Conservation (phyloP, 2,329 filamentous ascomycete species). For the Aspergillus amoenus region DNA sequence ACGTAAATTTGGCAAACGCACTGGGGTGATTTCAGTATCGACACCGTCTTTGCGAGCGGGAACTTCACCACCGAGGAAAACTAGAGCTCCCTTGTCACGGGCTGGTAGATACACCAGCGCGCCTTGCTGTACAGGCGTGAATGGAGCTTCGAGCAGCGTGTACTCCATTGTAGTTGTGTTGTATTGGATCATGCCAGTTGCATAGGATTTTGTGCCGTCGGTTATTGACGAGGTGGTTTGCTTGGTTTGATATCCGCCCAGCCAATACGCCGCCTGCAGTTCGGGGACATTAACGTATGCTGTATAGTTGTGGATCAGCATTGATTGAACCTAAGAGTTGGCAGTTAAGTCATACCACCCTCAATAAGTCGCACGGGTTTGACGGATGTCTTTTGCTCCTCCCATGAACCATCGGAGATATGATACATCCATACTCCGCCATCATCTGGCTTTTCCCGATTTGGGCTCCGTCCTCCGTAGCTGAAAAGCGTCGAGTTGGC, state of each 20-base stretch:
- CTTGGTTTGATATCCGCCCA: slow-evolving; percentile 15
- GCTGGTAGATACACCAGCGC: slow-evolving; percentile 15
- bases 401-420: background rate
- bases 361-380: slow-evolving; percentile 7
- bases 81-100: slow-evolving; percentile 9
- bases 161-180: slow-evolving; percentile 16
- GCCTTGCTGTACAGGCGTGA: slow-evolving; percentile 12
- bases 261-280: slow-evolving; percentile 14
- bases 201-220: slow-evolving; percentile 9
- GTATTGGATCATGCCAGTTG: slow-evolving; percentile 12
- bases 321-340: background rate
- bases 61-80: slow-evolving; percentile 19
- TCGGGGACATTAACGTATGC: slow-evolving; percentile 11
- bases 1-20: background rate
- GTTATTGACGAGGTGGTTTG: slow-evolving; percentile 14
- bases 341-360: background rate
- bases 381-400: slow-evolving; percentile 11
- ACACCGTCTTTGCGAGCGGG: slow-evolving; percentile 14
- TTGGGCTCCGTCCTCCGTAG: slow-evolving; percentile 12
- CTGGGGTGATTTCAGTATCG: slow-evolving; percentile 12
- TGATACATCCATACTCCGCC: slow-evolving; percentile 13
- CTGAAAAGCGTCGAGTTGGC: slow-evolving; percentile 13
- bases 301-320: background rate
- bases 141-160: slow-evolving; percentile 8
- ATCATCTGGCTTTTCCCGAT: slow-evolving; percentile 4